Conservation (phyloP, 495 filamentous ascomycete species). For the Cladorrhinum samala region DNA sequence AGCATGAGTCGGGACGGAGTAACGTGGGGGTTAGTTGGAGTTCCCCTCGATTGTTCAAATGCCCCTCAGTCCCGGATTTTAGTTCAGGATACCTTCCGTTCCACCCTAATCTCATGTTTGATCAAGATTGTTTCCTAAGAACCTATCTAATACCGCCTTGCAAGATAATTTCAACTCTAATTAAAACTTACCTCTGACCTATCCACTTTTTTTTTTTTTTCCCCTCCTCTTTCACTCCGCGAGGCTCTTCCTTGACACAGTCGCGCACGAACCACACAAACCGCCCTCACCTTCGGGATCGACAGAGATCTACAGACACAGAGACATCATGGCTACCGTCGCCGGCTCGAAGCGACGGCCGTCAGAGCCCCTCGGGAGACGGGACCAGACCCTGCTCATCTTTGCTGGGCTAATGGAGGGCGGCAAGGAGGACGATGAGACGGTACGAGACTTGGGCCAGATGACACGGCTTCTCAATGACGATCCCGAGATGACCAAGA, state of each 20-base stretch:
- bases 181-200: not conserved
- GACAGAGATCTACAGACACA: too few relatives aligned
- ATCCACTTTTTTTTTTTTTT: not conserved
- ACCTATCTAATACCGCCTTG: too few relatives aligned
- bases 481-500: slow-evolving; percentile 31
- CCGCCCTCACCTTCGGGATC: too few relatives aligned
- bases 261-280: too few relatives aligned
- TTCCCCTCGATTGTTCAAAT: too few relatives aligned
- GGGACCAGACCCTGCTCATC: slow-evolving; percentile 46
- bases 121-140: not conserved
- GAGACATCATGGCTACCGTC: slow-evolving; percentile 14
- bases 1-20: not conserved
- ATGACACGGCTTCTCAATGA: slow-evolving; percentile 48
- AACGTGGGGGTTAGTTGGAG: not conserved
- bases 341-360: slow-evolving; percentile 3
- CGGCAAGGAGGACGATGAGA: slow-evolving; percentile 50
- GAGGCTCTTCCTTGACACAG: not conserved
- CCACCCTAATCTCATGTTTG: not conserved
- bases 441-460: slow-evolving; percentile 38
- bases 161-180: too few relatives aligned
- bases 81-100: not conserved
- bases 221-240: too few relatives aligned
- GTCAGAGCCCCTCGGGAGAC: slow-evolving; percentile 15
- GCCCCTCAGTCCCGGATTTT: not conserved
- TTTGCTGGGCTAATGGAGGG: slow-evolving; percentile 51